Base-by-base conservation (phyloP, 371 early-diverging fungal genomes). In the Lichtheimia ramosa region DNA sequence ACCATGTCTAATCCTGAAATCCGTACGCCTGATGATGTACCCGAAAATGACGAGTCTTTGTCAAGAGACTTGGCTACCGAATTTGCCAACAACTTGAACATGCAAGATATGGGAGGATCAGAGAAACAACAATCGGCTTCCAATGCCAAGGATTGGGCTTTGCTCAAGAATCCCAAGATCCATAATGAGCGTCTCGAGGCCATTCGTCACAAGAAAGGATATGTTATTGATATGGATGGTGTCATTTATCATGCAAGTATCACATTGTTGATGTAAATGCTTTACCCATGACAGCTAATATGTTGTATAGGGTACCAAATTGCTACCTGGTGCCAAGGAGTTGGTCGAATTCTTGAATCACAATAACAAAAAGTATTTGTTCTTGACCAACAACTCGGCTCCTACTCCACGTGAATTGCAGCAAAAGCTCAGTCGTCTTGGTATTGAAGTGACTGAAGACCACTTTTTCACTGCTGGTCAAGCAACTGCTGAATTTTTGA, bases 301-400 rank as follows among this genome's bases (percentile, higher is more conserved):
- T 21, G 46, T 18, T 18, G n/a, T 18, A 14, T 21, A 46, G 46
- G 46, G 46, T 46, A 21, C 46, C 61, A 74, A 72, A 42, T 62
- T 79, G 18, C 67, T 79, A 16, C 74, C 79, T 52, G 85, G 85
- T 64, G 85, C 80, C 7, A 83, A 82, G 51, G 85, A 87, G 63
- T 77, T 87, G 60, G 83, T 87, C 21, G 71, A 68, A 2, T 87
- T 84, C 70, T 69, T 85, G 60, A 62, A 75, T 39, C 60, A 56
- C 28, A 76, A 85, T 54, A 77, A 83, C 64, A 87, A 87, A 65
- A 71, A 81, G 54, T 87, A 77, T 62, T 69, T 87, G 25, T 87
- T 87, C 69, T 70, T 85, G 74, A 88, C 88, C 39, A 88, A 88
- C 74, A 85, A 88, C 66, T 83, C 84, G 50, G 83, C 85, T 21